A percentile compares a stretch with the other conserved stretches of the same genome.
These are phyloP conservation scores for Malus orientalis DNA, from an alignment of 306 rosid genomes.

Conservation along the genomic window DNA sequence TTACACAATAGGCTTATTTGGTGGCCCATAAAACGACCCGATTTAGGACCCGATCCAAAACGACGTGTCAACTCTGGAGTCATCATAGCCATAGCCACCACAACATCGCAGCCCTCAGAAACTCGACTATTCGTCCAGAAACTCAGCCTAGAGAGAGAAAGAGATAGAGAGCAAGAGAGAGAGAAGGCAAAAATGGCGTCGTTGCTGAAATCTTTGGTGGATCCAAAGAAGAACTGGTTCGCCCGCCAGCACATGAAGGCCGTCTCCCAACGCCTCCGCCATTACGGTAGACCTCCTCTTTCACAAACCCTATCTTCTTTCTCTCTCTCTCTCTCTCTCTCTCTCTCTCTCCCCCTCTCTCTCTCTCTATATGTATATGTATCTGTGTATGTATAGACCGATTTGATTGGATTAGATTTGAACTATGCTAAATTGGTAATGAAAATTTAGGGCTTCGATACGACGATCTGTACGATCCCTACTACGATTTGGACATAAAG, in stretches of 20 bases:
- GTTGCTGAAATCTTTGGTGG: conserved; percentile 45
- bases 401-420: background rate
- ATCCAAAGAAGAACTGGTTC: conserved; percentile 83
- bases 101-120: background rate
- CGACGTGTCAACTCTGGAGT: background rate
- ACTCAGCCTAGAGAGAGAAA: background rate
- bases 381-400: background rate
- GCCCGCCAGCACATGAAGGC: conserved; percentile 87
- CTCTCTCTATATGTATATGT: background rate
- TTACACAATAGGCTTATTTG: background rate
- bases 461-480: conserved; percentile 83
- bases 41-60: background rate
- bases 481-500: conserved; percentile 79
- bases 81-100: background rate
- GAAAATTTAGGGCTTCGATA: conserved; percentile 69
- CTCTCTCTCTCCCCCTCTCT: too few relatives aligned
- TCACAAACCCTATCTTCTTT: conserved; percentile 21
- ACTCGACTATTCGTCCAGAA: background rate
- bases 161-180: background rate
- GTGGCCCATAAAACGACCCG: background rate
- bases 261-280: conserved; percentile 63
- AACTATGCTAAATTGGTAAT: background rate
- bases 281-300: conserved; percentile 40
- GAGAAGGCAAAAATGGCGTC: conserved; percentile 45
- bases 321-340: too few relatives aligned